Evolutionary conservation across 1,139 yeast genomes (phyloP).

Genomic region (Protomyces arabidopsidicola): DNA sequence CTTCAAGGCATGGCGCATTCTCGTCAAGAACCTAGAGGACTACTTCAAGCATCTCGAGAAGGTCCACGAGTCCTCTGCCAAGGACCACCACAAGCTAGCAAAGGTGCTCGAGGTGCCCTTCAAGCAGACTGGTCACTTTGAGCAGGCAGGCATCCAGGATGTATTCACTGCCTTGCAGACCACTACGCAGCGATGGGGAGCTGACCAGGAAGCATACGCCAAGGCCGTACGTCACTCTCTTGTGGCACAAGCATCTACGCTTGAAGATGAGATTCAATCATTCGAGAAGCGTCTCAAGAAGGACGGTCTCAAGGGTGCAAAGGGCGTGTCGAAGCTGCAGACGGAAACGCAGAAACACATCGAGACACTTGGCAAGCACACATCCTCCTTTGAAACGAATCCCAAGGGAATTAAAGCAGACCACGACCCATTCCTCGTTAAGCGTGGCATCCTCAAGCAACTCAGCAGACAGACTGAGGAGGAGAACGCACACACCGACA

Average conservation of each 20-base stretch:
- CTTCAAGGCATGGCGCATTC: constrained; percentile 21
- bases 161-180: constrained; percentile 21
- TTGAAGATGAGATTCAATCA: constrained; percentile 42
- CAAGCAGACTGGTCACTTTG: constrained; percentile 17
- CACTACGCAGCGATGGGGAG: constrained; percentile 3
- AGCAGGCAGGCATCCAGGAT: constrained; percentile 19
- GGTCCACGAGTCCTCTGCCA: constrained; percentile 23
- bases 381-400: constrained; percentile 11
- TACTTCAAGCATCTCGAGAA: constrained; percentile 25
- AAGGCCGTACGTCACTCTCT: constrained; percentile 16
- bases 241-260: constrained; percentile 35
- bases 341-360: constrained; percentile 40
- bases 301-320: constrained; percentile 40
- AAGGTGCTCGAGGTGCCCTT: constrained; percentile 24
- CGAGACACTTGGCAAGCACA: constrained; percentile 40
- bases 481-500: constrained; percentile 47
- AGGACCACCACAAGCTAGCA: constrained; percentile 23
- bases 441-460: constrained; percentile 41
- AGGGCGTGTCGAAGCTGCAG: constrained; percentile 43
- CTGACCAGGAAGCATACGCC: constrained; percentile 14
- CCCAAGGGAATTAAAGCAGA: constrained; percentile 38
- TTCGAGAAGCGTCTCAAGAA: constrained; percentile 43
- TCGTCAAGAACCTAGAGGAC: constrained; percentile 21
- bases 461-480: constrained; percentile 45
- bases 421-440: constrained; percentile 48